These are phyloP conservation scores for Cyclostephanos tholiformis DNA, from an alignment of 108 stramenopile genomes.

Conservation along the genomic window DNA sequence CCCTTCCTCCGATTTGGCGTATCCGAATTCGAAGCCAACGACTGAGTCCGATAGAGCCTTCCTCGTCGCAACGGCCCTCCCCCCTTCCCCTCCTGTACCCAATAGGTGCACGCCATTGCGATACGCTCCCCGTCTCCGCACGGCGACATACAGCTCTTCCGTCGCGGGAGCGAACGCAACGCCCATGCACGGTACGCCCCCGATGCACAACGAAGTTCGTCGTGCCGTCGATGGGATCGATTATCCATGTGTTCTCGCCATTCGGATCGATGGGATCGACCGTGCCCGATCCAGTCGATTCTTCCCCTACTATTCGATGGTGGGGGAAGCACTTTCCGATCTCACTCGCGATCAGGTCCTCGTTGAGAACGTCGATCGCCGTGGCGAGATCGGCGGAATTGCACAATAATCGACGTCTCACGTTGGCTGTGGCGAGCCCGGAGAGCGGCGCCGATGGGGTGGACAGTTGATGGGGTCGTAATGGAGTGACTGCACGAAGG, in stretches of 20 bases:
- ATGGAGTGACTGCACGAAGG: too few relatives aligned
- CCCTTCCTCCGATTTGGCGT: too few relatives aligned
- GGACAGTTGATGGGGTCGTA: too few relatives aligned
- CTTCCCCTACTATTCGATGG: slow-evolving; percentile 82
- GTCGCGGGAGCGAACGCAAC: slow-evolving; percentile 89
- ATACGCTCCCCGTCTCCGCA: slow-evolving; percentile 79
- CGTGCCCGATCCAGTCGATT: slow-evolving; percentile 64
- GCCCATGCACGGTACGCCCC: slow-evolving; percentile 74
- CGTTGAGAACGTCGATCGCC: slow-evolving; percentile 74
- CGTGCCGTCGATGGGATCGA: slow-evolving; percentile 94
- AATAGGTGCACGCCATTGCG: slow-evolving; percentile 78
- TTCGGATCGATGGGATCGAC: slow-evolving; percentile 54
- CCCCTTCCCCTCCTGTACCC: slow-evolving; percentile 17
- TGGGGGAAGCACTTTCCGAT: slow-evolving; percentile 60
- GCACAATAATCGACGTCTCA: too few relatives aligned
- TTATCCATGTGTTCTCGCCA: slow-evolving; percentile 75
- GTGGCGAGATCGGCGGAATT: slow-evolving; percentile 74
- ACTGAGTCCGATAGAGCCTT: slow-evolving; percentile 60
- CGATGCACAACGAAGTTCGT: slow-evolving; percentile 82
- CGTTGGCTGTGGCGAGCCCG: too few relatives aligned
- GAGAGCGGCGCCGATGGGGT: too few relatives aligned
- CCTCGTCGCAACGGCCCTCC: slow-evolving; percentile 19
- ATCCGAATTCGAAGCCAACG: slow-evolving; percentile 87
- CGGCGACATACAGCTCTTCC: slow-evolving; percentile 82
- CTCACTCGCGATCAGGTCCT: slow-evolving; percentile 53